These are phyloP conservation scores for Teunomyces aglyptinius DNA, from an alignment of 805 yeast species.

Conservation along the genomic window DNA sequence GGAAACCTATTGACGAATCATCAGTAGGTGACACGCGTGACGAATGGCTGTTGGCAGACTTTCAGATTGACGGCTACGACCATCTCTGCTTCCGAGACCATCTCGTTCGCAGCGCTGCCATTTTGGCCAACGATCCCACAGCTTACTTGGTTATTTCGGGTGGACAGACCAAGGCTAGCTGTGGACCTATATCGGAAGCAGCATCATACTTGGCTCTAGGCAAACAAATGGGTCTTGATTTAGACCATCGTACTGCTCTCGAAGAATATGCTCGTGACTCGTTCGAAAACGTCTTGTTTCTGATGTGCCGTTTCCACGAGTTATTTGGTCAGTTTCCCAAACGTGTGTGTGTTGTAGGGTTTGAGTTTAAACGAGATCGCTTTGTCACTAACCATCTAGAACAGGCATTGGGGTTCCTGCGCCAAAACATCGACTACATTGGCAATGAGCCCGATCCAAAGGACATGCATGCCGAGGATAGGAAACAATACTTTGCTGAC, in stretches of 20 bases:
- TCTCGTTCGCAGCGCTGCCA: slow-evolving; percentile 43
- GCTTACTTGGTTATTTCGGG: slow-evolving; percentile 55
- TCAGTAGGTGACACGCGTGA: slow-evolving; percentile 44
- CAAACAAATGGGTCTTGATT: slow-evolving; percentile 18
- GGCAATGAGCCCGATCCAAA: slow-evolving; percentile 58
- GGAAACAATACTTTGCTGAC: slow-evolving; percentile 43
- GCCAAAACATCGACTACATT: slow-evolving; percentile 42
- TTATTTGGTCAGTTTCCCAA: slow-evolving; percentile 47
- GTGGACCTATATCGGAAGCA: slow-evolving; percentile 61
- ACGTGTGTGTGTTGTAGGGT: slow-evolving; percentile 60
- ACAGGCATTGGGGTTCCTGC: slow-evolving; percentile 45
- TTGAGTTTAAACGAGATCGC: slow-evolving; percentile 66
- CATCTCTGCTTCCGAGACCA: slow-evolving; percentile 66
- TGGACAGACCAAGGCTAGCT: slow-evolving; percentile 63
- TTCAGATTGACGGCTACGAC: slow-evolving; percentile 69
- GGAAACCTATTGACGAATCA: slow-evolving; percentile 37
- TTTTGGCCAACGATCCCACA: slow-evolving; percentile 26
- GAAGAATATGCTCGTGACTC: slow-evolving; percentile 82
- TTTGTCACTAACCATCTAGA: slow-evolving; percentile 54
- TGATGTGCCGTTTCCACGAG: slow-evolving; percentile 53
- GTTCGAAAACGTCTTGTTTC: slow-evolving; percentile 69
- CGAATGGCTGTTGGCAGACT: slow-evolving; percentile 69
- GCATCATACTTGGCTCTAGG: slow-evolving; percentile 53
- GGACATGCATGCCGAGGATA: slow-evolving; percentile 17
- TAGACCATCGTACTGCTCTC: slow-evolving; percentile 30